phyloP scores from a whole-genome alignment of 2,329 filamentous ascomycete species.

The Fusarium proliferatum region DNA sequence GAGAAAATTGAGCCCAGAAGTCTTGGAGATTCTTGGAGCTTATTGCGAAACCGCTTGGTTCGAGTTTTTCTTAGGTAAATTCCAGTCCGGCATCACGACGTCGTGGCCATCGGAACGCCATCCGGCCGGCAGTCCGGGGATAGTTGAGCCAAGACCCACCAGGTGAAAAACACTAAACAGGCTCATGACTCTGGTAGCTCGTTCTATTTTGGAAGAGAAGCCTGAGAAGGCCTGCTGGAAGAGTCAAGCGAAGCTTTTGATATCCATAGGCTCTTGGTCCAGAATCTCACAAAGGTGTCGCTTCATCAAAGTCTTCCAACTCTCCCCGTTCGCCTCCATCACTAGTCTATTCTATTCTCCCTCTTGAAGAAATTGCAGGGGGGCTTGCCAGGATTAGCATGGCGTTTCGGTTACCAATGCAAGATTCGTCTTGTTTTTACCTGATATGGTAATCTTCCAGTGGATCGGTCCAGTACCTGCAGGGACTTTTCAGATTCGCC shows the following conservation, averaged over 20 bases:
- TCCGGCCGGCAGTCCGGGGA: slow-evolving; percentile 31
- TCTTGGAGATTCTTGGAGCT: slow-evolving; percentile 26
- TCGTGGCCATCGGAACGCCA: slow-evolving; percentile 25
- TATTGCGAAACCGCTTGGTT: slow-evolving; percentile 31
- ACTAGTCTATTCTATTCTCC: not conserved
- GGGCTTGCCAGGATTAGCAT: slow-evolving; percentile 16
- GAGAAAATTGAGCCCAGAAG: slow-evolving; percentile 10
- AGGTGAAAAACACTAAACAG: slow-evolving; percentile 27
- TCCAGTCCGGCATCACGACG: slow-evolving; percentile 20
- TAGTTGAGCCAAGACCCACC: slow-evolving; percentile 6
- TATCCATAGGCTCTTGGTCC: slow-evolving; percentile 3
- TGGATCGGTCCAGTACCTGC: slow-evolving; percentile 30
- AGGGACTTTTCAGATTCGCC: slow-evolving; percentile 28
- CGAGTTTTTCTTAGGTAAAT: slow-evolving; percentile 39
- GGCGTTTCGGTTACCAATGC: slow-evolving; percentile 28
- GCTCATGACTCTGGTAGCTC: slow-evolving; percentile 37
- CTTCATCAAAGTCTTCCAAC: not conserved
- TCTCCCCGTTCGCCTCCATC: not conserved
- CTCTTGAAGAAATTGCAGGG: slow-evolving; percentile 22
- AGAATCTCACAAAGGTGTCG: not conserved
- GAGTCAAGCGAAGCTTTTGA: not conserved
- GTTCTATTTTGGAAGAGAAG: slow-evolving; percentile 30
- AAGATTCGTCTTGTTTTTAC: slow-evolving; percentile 29
- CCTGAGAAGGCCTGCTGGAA: slow-evolving; percentile 1
- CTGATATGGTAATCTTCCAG: slow-evolving; percentile 23